Conservation (phyloP, 208 protist species). For the Leishmania tarentolae region DNA sequence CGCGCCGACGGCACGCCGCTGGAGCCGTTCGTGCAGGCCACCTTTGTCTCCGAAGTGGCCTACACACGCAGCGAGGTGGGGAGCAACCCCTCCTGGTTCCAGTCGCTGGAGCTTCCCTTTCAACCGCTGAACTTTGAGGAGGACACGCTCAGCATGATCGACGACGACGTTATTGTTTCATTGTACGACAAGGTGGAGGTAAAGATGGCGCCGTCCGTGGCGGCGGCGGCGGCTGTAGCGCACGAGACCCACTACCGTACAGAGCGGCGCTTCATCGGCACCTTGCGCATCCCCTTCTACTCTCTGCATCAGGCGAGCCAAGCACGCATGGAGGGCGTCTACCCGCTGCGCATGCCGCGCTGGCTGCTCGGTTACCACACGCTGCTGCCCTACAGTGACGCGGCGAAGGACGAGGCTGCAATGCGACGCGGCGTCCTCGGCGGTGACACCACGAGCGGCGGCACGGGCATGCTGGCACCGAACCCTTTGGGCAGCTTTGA, state of each 20-base stretch:
- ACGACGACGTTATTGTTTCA: conserved; percentile 78
- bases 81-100: conserved; percentile 77
- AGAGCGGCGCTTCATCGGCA: conserved; percentile 79
- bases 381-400: not conserved
- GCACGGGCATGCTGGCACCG: not conserved
- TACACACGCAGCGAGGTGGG: conserved; percentile 76
- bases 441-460: not conserved
- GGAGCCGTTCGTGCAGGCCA: conserved; percentile 77
- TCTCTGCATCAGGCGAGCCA: conserved; percentile 69
- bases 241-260: conserved; percentile 87
- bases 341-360: conserved; percentile 60
- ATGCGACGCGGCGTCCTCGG: not conserved
- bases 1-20: conserved; percentile 72
- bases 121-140: conserved; percentile 83
- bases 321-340: conserved; percentile 78
- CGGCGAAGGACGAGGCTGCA: not conserved
- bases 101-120: conserved; percentile 81
- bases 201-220: conserved; percentile 44
- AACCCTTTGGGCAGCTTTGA: conserved; percentile 2
- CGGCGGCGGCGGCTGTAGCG: conserved; percentile 51
- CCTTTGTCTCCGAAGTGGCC: conserved; percentile 74
- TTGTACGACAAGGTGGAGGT: conserved; percentile 87
- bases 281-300: conserved; percentile 76
- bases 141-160: conserved; percentile 84
- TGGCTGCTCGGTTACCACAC: conserved; percentile 79